Conservation (phyloP, 306 rosid species). For the Cucumis sativus region DNA sequence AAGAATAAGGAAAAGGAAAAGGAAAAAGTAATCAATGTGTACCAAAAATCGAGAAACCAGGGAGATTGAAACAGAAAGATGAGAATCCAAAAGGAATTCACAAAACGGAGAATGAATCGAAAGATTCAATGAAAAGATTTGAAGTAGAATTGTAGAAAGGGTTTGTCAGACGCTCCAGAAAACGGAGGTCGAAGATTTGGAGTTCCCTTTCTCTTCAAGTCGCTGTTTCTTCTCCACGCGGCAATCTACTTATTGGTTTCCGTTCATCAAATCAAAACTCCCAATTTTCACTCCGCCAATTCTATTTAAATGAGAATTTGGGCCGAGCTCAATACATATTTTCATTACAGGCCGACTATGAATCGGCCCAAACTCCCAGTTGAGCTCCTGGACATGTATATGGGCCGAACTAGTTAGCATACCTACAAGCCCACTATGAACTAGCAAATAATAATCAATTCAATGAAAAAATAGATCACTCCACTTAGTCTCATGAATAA, state of each 20-base stretch:
- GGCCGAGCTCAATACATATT: background rate
- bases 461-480: too few species aligned
- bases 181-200: background rate
- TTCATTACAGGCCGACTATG: background rate
- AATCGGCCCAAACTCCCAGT: background rate
- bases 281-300: background rate
- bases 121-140: background rate
- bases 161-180: background rate
- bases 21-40: background rate
- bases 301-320: background rate
- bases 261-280: background rate
- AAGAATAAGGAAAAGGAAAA: background rate
- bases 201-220: background rate
- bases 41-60: background rate
- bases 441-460: background rate
- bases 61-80: background rate
- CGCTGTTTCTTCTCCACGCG: constrained; percentile 3
- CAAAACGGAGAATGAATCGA: background rate
- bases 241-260: background rate
- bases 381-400: background rate
- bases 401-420: background rate
- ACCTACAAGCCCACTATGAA: background rate
- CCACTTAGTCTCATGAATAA: background rate
- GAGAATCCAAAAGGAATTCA: background rate
- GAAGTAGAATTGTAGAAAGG: background rate